A percentile compares a stretch with the other conserved stretches of the same genome.
Evolutionary conservation across 345 rosid species (phyloP).

Genomic region (Excoecaria agallocha): DNA sequence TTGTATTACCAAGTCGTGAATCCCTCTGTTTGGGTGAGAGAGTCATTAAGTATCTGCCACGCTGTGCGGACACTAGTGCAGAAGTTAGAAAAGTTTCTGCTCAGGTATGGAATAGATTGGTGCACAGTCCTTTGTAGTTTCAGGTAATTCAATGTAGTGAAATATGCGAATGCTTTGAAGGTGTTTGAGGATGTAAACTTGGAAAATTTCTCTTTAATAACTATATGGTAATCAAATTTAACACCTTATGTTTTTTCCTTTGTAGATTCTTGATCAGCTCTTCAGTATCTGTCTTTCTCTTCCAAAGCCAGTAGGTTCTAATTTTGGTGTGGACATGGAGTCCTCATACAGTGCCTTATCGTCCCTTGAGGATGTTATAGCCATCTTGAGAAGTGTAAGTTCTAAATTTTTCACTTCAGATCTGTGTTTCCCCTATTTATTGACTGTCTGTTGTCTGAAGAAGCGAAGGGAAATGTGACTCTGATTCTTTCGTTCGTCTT

Average conservation of each 20-base stretch:
- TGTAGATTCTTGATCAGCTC: conserved; percentile 85
- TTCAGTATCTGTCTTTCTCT: conserved; percentile 93
- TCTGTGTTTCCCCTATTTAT: conserved; percentile 1
- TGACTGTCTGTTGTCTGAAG: conserved; percentile 7
- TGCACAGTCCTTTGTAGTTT: conserved; percentile 3
- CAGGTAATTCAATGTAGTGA: background rate
- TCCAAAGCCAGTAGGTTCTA: conserved; percentile 64
- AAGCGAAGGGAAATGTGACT: background rate
- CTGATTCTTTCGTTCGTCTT: background rate
- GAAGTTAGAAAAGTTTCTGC: conserved; percentile 94
- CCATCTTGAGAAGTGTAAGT: conserved; percentile 81
- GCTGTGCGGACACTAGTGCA: conserved; percentile 90
- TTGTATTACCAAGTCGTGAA: conserved; percentile 89
- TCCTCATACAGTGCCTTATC: conserved; percentile 72
- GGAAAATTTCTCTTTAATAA: conserved; percentile 13
- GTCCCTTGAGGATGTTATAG: conserved; percentile 95
- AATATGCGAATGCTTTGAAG: conserved; percentile 9
- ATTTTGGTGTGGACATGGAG: conserved; percentile 52
- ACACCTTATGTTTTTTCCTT: conserved; percentile 16
- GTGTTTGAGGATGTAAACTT: background rate
- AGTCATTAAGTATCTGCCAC: conserved; percentile 85
- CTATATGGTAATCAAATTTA: conserved; percentile 9
- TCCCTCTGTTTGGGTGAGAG: conserved; percentile 92
- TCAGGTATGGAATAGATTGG: conserved; percentile 50
- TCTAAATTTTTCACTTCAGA: conserved; percentile 18